Percentiles rank a stretch among this genome's conserved stretches.
Evolutionary conservation across 139 green algal genomes (phyloP).

Genomic region (Zygnema circumcarinatum): DNA sequence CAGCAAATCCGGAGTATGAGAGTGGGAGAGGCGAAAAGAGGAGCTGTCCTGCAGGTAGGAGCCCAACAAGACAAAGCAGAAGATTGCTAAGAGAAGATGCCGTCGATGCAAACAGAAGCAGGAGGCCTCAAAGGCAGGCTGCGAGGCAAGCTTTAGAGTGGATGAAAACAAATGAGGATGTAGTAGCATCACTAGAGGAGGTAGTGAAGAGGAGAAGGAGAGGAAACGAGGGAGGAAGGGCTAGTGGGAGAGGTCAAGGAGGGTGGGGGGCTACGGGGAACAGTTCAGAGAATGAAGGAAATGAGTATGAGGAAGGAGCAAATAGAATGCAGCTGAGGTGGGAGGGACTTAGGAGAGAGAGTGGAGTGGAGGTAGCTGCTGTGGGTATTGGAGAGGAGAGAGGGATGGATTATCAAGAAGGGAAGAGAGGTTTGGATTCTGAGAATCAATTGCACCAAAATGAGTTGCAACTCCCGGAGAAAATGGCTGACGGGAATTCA

Average conservation of each 20-base stretch:
- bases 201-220: neutral
- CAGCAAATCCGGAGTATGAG: neutral
- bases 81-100: neutral
- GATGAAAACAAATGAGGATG: neutral
- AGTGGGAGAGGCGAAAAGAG: neutral
- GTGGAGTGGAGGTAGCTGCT: too few species aligned
- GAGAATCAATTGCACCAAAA: too few species aligned
- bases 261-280: neutral
- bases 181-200: neutral
- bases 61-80: neutral
- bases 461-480: too few species aligned
- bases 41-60: too few species aligned
- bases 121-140: neutral
- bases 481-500: too few species aligned
- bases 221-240: neutral
- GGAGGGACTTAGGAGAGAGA: neutral
- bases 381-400: too few species aligned
- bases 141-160: conserved; percentile 6
- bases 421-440: too few species aligned
- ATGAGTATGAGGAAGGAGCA: neutral
- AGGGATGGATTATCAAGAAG: too few species aligned
- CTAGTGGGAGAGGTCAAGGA: neutral
- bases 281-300: neutral
- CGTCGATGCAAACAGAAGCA: neutral
- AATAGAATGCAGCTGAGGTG: neutral